Evolutionary conservation across 2,329 filamentous ascomycete species (phyloP).

Genomic region (Periglandula ipomoeae): DNA sequence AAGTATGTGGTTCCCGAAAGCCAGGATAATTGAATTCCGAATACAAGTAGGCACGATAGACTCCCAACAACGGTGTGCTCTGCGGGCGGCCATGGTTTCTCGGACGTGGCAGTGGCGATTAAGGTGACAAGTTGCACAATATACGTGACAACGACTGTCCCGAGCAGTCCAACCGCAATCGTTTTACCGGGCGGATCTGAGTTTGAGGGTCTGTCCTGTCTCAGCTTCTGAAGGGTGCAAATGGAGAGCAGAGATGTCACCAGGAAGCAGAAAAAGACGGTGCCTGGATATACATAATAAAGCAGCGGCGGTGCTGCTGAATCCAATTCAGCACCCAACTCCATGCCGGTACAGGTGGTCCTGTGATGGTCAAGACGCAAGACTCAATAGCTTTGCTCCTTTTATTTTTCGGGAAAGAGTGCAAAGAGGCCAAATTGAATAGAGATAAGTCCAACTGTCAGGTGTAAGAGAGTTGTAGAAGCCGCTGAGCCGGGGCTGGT

Average conservation of each 20-base stretch:
- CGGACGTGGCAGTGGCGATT: constrained; percentile 24
- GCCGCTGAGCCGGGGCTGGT: not conserved
- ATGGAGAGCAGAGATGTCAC: constrained; percentile 39
- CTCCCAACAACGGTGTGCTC: constrained; percentile 46
- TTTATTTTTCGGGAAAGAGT: not conserved
- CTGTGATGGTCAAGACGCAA: not conserved
- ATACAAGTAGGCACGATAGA: constrained; percentile 54
- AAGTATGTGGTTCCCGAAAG: constrained; percentile 40
- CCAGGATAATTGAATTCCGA: constrained; percentile 48
- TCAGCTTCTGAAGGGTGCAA: constrained; percentile 42
- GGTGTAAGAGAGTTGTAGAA: not conserved
- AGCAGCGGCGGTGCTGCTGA: constrained; percentile 31
- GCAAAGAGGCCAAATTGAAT: not conserved
- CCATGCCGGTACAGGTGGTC: not conserved
- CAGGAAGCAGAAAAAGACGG: constrained; percentile 49
- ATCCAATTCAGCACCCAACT: constrained; percentile 6
- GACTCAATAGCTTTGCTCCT: too few relatives aligned
- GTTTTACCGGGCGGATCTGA: constrained; percentile 12
- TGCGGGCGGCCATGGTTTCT: constrained; percentile 30
- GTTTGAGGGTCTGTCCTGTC: constrained; percentile 12
- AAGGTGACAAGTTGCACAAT: constrained; percentile 36
- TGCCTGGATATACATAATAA: constrained; percentile 50
- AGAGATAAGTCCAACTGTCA: not conserved
- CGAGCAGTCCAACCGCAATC: constrained; percentile 31
- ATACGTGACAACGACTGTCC: constrained; percentile 36